Conservation (phyloP, 2,329 filamentous ascomycete species). For the Gaeumannomyces tritici region DNA sequence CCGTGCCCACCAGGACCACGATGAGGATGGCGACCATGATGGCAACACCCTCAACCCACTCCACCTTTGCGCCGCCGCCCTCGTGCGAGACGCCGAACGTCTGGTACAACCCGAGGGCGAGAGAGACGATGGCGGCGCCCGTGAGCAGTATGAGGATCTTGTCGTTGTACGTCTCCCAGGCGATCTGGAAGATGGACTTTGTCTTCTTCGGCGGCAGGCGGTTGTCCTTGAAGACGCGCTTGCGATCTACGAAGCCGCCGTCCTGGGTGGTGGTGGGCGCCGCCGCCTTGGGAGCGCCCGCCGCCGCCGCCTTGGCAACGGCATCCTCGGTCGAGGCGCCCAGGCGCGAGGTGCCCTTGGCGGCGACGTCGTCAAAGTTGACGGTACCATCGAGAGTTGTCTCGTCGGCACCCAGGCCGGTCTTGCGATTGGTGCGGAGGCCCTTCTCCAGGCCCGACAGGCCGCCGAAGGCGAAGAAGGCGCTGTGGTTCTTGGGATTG, state of each 20-base stretch:
- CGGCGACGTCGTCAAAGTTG: constrained; percentile 54
- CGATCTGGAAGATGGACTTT: constrained; percentile 24
- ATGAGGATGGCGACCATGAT: constrained; percentile 62
- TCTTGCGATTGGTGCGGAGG: constrained; percentile 51
- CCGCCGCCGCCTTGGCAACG: neutral
- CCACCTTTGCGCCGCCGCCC: constrained; percentile 32
- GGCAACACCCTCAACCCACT: constrained; percentile 69
- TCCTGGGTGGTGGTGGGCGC: neutral
- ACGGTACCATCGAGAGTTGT: constrained; percentile 50
- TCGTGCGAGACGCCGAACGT: constrained; percentile 38
- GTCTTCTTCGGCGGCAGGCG: constrained; percentile 2
- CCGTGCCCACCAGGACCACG: constrained; percentile 48
- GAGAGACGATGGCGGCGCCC: constrained; percentile 56
- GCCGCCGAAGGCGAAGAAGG: constrained; percentile 68
- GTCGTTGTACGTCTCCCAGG: constrained; percentile 66
- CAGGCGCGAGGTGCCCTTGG: constrained; percentile 23
- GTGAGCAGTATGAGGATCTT: constrained; percentile 64
- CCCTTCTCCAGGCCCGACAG: constrained; percentile 65
- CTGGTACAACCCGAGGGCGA: constrained; percentile 62
- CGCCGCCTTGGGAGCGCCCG: no score
- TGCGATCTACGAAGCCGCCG: neutral
- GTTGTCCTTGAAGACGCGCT: constrained; percentile 3
- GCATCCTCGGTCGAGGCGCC: constrained; percentile 15
- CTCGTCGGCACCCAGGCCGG: constrained; percentile 65
- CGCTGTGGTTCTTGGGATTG: constrained; percentile 68